Evolutionary conservation across 768 basidiomycete species (phyloP), one percentile per base, ranked within the genome.

Genomic region (Kwoniella newhampshirensis): DNA sequence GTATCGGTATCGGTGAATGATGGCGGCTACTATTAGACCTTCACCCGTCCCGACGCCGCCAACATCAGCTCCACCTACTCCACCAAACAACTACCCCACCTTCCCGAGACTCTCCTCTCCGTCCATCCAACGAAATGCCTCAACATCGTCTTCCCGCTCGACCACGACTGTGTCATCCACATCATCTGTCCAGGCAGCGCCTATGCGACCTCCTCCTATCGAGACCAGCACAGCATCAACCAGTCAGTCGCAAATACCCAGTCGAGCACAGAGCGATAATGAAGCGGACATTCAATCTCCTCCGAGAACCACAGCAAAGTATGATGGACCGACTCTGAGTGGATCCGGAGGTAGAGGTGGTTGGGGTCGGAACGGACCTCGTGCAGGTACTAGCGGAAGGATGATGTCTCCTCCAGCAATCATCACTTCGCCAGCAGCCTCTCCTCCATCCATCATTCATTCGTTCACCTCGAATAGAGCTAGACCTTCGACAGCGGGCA

Each of bases 211-310:
- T 9, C 70, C 75, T 4, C 69, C 67, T 3, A 64, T 65, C 25
- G 68, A 73, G 47, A 72, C 72, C 5, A 37, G 69, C 1, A 75
- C 71, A 30, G 74, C 75, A 12, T 67, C 73, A 21, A 64, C 70
- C 2, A 56, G 49, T 39, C 51, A 30, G 21, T 53, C 46, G 20
- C 57, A 58, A 39, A 15, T 54, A 18, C 39, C 57, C 8, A 51
- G 57, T 36, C 46, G 51, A 43, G 52, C 50, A 30, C 51, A 37
- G 56, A 47, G 40, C 41, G 45, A 41, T 18, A 57, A 44, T 20
- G 49, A 54, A 20, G 40, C 8, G 17, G 21, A 23, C 48, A 23
- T 6, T 21, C 25, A 17, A 30, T 13, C 27, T 11, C 48, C 18
- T 13, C 20, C 43, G 18, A 11, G 9, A 40, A 23, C 9, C 25